These are phyloP conservation scores for Kwoniella europaea DNA, from an alignment of 768 basidiomycete species.

Conservation along the genomic window DNA sequence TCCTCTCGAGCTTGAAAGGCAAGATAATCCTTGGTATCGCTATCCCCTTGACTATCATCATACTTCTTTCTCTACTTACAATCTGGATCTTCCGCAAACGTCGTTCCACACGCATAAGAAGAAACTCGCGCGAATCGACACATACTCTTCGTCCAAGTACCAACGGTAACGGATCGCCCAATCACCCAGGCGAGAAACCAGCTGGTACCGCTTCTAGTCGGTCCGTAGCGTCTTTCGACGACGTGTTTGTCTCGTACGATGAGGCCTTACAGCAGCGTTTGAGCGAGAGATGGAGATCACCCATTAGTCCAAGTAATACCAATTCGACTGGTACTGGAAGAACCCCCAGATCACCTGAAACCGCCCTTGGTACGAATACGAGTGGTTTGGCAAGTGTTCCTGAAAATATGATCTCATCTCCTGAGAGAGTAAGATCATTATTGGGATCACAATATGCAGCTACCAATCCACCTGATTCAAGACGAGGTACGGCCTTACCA, in stretches of 20 bases:
- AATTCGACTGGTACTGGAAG: not conserved
- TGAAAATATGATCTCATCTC: slow-evolving; percentile 8
- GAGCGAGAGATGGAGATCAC: slow-evolving; percentile 27
- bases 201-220: not conserved
- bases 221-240: slow-evolving; percentile 10
- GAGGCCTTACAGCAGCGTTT: slow-evolving; percentile 26
- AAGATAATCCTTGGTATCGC: slow-evolving; percentile 38
- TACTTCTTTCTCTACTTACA: slow-evolving; percentile 23
- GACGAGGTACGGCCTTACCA: slow-evolving; percentile 21
- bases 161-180: not conserved
- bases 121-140: slow-evolving; percentile 8
- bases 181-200: not conserved
- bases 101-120: slow-evolving; percentile 13
- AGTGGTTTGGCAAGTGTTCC: slow-evolving; percentile 7
- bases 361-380: not conserved
- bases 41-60: slow-evolving; percentile 26
- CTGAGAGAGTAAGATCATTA: slow-evolving; percentile 14
- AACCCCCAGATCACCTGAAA: slow-evolving; percentile 3
- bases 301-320: not conserved
- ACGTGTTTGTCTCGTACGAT: slow-evolving; percentile 36
- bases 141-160: slow-evolving; percentile 8
- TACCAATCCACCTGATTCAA: slow-evolving; percentile 14
- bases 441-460: slow-evolving; percentile 18
- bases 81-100: slow-evolving; percentile 24
- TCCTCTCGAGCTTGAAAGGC: slow-evolving; percentile 35